Evolutionary conservation across 305 asterid species (phyloP), one percentile per base, ranked within the genome.

Genomic region (Nicotiana rustica): DNA sequence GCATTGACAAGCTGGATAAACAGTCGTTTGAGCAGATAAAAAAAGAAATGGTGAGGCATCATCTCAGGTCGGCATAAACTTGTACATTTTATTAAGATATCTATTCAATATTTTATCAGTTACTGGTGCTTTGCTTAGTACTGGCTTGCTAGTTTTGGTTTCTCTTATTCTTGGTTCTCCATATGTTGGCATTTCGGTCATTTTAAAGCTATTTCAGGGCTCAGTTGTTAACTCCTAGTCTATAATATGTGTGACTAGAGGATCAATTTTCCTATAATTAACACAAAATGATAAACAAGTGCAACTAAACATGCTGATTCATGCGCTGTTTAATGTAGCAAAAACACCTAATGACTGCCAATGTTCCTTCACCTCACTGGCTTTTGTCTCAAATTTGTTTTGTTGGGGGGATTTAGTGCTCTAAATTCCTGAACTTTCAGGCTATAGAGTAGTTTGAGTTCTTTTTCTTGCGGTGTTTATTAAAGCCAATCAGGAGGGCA

Each of bases 1-100:
- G 98, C 88, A 96, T 96, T 80, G 99, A 96, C 90, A 96, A 96
- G 88, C 84, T 94, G 82, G 99, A 96, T 92, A 96, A 94, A 85
- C 98, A 90, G 85, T 81, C 98, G 3, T 96, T 96, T 88, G 97
- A 90, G 89, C 98, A 91, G 89, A 89, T 96, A 82, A 94, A 92
- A 85, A 93, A 84, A 84, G 99, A 96, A 93, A 91, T 96, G 99
- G 98, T 96, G 85, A 86, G 90, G 55, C 81, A 5, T 66, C 12
- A 1, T 31, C 70, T 77, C 19, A 18, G 21, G 36, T 83, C 55
- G 77, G 64, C 52, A 71, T 67, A 29, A 73, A 56, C 64, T 38
- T 55, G 36, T 79, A 25, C 10, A 36, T 49, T 52, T 4, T 75
- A 3, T 75, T 49, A 52, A 49, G 44, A 73, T 73, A 8, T 25